A percentile compares a stretch with the other conserved stretches of the same genome.
Evolutionary conservation across 2,329 filamentous ascomycete species (phyloP).

Genomic region (Nigrospora oryzae): DNA sequence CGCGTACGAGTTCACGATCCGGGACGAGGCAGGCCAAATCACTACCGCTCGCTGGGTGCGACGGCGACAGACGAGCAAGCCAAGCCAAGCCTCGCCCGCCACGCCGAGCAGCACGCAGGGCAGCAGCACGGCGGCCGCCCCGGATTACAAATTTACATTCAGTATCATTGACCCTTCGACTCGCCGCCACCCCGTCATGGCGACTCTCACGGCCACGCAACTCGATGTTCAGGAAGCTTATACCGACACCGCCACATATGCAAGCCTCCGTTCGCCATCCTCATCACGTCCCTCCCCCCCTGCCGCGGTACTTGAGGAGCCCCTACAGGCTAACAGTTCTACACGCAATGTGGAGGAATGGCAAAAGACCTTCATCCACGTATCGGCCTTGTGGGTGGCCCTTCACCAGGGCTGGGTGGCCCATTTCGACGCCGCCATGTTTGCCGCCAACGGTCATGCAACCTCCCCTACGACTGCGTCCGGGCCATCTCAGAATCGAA

Average conservation of each 20-base stretch:
- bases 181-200: conserved; percentile 67
- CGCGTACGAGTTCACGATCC: conserved; percentile 58
- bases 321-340: too few relatives aligned
- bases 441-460: not conserved
- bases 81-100: not conserved
- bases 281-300: conserved; percentile 13
- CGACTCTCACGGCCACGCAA: conserved; percentile 51
- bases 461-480: not conserved
- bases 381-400: conserved; percentile 43
- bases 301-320: too few relatives aligned
- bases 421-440: conserved; percentile 13
- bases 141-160: conserved; percentile 60
- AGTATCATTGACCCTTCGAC: conserved; percentile 64
- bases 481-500: not conserved
- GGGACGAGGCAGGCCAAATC: conserved; percentile 47
- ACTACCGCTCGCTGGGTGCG: conserved; percentile 64
- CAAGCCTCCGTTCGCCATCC: conserved; percentile 37
- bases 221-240: conserved; percentile 66
- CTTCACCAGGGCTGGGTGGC: conserved; percentile 34
- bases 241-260: conserved; percentile 42
- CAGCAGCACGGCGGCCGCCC: conserved; percentile 14
- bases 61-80: conserved; percentile 22
- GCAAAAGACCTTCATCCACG: conserved; percentile 38
- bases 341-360: conserved; percentile 31
- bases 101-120: conserved; percentile 9